These are phyloP conservation scores for Dryadomyces quercus-mongolicae DNA, from an alignment of 2,329 filamentous ascomycete species.

Conservation along the genomic window DNA sequence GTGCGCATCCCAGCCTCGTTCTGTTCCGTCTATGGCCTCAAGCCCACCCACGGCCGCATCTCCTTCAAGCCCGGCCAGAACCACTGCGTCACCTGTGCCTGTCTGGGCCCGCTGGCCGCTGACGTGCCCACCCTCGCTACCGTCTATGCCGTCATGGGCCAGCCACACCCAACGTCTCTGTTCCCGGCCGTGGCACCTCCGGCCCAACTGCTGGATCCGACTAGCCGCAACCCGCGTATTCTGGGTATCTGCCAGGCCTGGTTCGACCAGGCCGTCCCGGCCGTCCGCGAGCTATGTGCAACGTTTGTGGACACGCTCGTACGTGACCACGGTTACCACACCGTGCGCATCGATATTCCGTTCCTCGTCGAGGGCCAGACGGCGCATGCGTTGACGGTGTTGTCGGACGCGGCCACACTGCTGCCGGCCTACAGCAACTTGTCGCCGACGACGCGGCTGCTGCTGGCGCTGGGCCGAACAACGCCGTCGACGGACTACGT, in stretches of 20 bases:
- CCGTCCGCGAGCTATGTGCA: slow-evolving; percentile 28
- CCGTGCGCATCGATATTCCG: slow-evolving; percentile 45
- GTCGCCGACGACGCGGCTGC: slow-evolving; percentile 50
- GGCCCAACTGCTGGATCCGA: slow-evolving; percentile 9
- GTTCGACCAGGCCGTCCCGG: slow-evolving; percentile 37
- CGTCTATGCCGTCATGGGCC: slow-evolving; percentile 51
- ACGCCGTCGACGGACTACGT: slow-evolving; percentile 55
- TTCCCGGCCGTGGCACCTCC: slow-evolving; percentile 33
- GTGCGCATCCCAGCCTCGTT: slow-evolving; percentile 62
- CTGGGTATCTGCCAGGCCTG: slow-evolving; percentile 55
- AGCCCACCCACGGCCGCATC: slow-evolving; percentile 56
- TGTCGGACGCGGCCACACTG: slow-evolving; percentile 44
- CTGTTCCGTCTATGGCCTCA: slow-evolving; percentile 64
- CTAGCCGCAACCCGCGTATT: slow-evolving; percentile 24
- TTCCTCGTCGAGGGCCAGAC: slow-evolving; percentile 51
- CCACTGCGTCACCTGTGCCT: slow-evolving; percentile 48
- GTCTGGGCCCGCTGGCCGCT: slow-evolving; percentile 54
- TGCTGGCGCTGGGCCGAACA: slow-evolving; percentile 50
- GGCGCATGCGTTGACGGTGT: slow-evolving; percentile 63
- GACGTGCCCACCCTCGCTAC: slow-evolving; percentile 56
- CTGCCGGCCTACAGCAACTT: slow-evolving; percentile 31
- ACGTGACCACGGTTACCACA: slow-evolving; percentile 35
- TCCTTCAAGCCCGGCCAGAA: slow-evolving; percentile 48
- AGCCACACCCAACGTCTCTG: slow-evolving; percentile 45
- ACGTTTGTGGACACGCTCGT: slow-evolving; percentile 39